A percentile compares a stretch with the other conserved stretches of the same genome.
phyloP scores from a whole-genome alignment of 805 yeast genomes.

The Myxozyma melibiosi region DNA sequence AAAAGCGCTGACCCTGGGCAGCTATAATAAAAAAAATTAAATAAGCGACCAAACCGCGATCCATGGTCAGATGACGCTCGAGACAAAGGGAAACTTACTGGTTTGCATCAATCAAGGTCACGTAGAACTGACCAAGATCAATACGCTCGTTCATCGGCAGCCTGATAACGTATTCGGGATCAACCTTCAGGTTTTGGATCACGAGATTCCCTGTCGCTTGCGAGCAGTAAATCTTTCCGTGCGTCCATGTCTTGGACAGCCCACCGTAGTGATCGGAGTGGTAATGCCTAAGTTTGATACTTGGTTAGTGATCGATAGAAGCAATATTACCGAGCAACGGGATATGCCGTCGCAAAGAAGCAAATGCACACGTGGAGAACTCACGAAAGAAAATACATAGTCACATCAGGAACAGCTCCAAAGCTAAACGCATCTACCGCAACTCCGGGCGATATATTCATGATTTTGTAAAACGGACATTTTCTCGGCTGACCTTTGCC shows the following conservation, averaged over 20 bases:
- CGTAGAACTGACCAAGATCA: constrained; percentile 51
- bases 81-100: constrained; percentile 47
- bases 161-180: constrained; percentile 46
- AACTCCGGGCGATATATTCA: constrained; percentile 38
- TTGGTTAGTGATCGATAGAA: no score
- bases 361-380: no score
- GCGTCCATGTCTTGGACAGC: constrained; percentile 71
- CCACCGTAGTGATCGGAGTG: constrained; percentile 97
- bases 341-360: no score
- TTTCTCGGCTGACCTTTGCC: constrained; percentile 5
- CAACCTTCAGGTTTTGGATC: constrained; percentile 56
- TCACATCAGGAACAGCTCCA: constrained; percentile 41
- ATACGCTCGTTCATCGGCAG: constrained; percentile 50
- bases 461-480: constrained; percentile 42
- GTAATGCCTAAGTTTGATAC: constrained; percentile 64
- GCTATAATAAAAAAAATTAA: constrained; percentile 16
- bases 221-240: constrained; percentile 73
- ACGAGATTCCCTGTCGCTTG: constrained; percentile 65
- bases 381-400: constrained; percentile 41
- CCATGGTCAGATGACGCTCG: neutral
- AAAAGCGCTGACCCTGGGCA: constrained; percentile 95
- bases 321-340: no score
- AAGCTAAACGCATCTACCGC: constrained; percentile 47
- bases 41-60: no score
- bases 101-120: constrained; percentile 77